Percentiles rank a stretch among this genome's conserved stretches.
Evolutionary conservation across 441 rosid species (phyloP).

Genomic region (Adansonia grandidieri): DNA sequence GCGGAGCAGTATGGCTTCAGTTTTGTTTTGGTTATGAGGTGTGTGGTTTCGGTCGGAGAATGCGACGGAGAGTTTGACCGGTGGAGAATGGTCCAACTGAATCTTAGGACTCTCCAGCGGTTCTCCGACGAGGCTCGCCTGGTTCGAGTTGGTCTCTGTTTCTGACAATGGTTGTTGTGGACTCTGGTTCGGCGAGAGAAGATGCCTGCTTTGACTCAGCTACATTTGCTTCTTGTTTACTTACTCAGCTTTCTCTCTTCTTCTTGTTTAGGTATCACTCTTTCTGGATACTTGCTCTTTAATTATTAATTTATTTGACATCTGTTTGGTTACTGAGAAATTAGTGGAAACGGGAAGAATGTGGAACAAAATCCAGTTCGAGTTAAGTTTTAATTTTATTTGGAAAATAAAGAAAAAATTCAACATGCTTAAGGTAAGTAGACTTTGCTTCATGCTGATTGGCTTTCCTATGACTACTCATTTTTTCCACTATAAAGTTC

Average conservation of each 20-base stretch:
- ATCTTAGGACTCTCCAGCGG: constrained; percentile 32
- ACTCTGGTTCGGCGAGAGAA: constrained; percentile 42
- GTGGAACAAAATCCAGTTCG: background rate
- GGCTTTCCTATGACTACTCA: background rate
- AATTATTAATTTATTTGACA: background rate
- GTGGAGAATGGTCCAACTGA: constrained; percentile 29
- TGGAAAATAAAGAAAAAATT: background rate
- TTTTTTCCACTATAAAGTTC: background rate
- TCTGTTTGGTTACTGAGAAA: constrained; percentile 28
- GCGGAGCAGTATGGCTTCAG: background rate
- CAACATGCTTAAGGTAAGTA: background rate
- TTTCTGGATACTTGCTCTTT: background rate
- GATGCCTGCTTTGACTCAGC: constrained; percentile 51
- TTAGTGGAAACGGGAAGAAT: background rate
- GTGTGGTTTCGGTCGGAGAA: constrained; percentile 29
- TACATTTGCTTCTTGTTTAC: constrained; percentile 48
- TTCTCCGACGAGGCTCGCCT: constrained; percentile 31
- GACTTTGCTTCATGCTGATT: background rate
- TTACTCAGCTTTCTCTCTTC: constrained; percentile 41
- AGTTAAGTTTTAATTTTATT: background rate
- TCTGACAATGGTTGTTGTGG: constrained; percentile 51
- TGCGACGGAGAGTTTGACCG: constrained; percentile 42
- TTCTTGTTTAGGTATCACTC: constrained; percentile 55
- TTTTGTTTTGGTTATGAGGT: constrained; percentile 29
- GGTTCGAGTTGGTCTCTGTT: constrained; percentile 31